These are phyloP conservation scores for Chaetomiaceae sp. DNA, from an alignment of 2,329 filamentous ascomycete genomes.

Conservation along the genomic window DNA sequence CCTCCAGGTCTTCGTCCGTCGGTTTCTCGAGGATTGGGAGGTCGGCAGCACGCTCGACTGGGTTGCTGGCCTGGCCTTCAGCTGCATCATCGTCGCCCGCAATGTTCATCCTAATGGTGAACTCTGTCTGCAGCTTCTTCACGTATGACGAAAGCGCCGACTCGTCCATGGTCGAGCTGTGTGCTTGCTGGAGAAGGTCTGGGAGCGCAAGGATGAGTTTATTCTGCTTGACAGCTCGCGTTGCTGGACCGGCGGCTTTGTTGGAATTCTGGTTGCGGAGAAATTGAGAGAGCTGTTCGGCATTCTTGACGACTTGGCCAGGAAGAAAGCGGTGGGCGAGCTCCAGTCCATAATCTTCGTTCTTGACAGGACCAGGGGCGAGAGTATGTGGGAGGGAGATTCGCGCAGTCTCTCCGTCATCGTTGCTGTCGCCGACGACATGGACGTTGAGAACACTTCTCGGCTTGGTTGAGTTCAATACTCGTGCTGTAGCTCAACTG, in stretches of 20 bases:
- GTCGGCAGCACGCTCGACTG: too few species aligned
- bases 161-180: constrained; percentile 60
- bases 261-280: constrained; percentile 56
- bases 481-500: constrained; percentile 57
- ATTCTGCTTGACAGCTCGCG: constrained; percentile 31
- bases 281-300: constrained; percentile 59
- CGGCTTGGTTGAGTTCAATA: constrained; percentile 74
- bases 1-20: constrained; percentile 5
- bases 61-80: neutral
- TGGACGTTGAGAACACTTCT: constrained; percentile 74
- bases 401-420: constrained; percentile 46
- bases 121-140: constrained; percentile 65
- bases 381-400: constrained; percentile 90
- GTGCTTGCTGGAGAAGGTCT: constrained; percentile 66
- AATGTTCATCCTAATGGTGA: constrained; percentile 37
- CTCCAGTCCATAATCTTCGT: constrained; percentile 77
- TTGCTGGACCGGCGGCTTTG: constrained; percentile 47
- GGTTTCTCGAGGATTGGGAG: constrained; percentile 9
- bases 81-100: constrained; percentile 1
- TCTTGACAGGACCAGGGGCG: constrained; percentile 62
- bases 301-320: constrained; percentile 57
- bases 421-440: constrained; percentile 62
- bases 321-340: constrained; percentile 71
- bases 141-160: constrained; percentile 60
- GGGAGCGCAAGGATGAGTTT: constrained; percentile 69